Conservation (phyloP, 2,329 filamentous ascomycete species). For the Venturia carpophila region DNA sequence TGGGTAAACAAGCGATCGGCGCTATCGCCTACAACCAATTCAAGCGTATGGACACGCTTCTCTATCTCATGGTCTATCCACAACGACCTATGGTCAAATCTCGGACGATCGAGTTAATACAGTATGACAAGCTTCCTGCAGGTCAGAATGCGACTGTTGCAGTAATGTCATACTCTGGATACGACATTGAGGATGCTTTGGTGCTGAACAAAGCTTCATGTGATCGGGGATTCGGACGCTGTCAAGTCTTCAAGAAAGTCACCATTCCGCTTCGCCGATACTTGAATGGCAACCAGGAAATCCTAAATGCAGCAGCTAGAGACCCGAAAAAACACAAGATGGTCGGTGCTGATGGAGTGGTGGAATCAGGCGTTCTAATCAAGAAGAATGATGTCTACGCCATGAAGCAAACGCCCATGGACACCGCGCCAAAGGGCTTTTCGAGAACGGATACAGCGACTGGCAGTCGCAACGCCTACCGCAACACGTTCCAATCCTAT, state of each 20-base stretch:
- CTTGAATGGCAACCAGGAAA: conserved; percentile 63
- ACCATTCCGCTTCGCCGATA: conserved; percentile 81
- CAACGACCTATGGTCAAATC: conserved; percentile 97
- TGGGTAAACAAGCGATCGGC: conserved; percentile 99
- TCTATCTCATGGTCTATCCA: conserved; percentile 96
- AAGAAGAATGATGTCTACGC: conserved; percentile 77
- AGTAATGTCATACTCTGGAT: conserved; percentile 98
- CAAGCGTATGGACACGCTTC: conserved; percentile 87
- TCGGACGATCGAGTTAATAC: conserved; percentile 90
- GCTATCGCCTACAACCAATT: conserved; percentile 98
- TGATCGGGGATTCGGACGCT: conserved; percentile 90
- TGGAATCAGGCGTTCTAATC: conserved; percentile 74
- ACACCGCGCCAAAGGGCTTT: conserved; percentile 41
- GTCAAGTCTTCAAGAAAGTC: conserved; percentile 97
- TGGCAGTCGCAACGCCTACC: conserved; percentile 51
- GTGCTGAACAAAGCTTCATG: conserved; percentile 94
- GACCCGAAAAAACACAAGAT: conserved; percentile 47
- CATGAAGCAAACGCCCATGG: conserved; percentile 78
- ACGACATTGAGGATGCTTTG: conserved; percentile 97
- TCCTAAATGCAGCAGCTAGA: conserved; percentile 49
- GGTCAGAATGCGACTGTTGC: conserved; percentile 96
- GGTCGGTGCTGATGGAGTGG: conserved; percentile 80
- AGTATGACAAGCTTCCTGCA: conserved; percentile 94
- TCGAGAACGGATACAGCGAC: conserved; percentile 51
- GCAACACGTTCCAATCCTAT: conserved; percentile 65